phyloP scores from a whole-genome alignment of 148 eudicot species.

The Nyssa sinensis region DNA sequence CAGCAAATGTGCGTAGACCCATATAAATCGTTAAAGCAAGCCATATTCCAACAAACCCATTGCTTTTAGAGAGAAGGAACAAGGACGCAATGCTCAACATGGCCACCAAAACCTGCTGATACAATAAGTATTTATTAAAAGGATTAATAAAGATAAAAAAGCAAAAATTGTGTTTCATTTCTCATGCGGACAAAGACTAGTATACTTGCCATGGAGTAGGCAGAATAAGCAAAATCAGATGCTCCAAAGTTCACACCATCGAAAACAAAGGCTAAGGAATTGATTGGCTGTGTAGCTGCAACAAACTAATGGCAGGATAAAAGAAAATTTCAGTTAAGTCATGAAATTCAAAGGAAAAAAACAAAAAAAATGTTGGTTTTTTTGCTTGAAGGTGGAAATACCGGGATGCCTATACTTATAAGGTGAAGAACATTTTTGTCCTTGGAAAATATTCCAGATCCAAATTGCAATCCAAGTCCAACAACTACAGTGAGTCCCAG shows the following conservation, averaged over 20 bases:
- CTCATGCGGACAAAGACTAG: background rate
- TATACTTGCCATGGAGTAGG: constrained; percentile 74
- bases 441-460: constrained; percentile 65
- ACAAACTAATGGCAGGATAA: constrained; percentile 44
- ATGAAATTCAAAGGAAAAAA: background rate
- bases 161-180: background rate
- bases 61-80: constrained; percentile 48
- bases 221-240: constrained; percentile 81
- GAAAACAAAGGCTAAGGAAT: constrained; percentile 71
- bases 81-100: constrained; percentile 60
- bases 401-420: constrained; percentile 82
- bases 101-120: constrained; percentile 65
- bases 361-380: background rate
- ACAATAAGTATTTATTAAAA: background rate
- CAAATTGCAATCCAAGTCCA: constrained; percentile 84
- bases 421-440: constrained; percentile 57
- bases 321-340: background rate
- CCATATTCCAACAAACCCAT: constrained; percentile 92
- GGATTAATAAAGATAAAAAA: background rate
- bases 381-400: constrained; percentile 22
- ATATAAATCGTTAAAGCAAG: constrained; percentile 76
- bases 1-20: constrained; percentile 78
- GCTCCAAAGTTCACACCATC: constrained; percentile 91
- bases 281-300: constrained; percentile 81
- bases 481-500: constrained; percentile 68